Evolutionary conservation across 345 rosid genomes (phyloP).

Genomic region (Eutrema japonicum): DNA sequence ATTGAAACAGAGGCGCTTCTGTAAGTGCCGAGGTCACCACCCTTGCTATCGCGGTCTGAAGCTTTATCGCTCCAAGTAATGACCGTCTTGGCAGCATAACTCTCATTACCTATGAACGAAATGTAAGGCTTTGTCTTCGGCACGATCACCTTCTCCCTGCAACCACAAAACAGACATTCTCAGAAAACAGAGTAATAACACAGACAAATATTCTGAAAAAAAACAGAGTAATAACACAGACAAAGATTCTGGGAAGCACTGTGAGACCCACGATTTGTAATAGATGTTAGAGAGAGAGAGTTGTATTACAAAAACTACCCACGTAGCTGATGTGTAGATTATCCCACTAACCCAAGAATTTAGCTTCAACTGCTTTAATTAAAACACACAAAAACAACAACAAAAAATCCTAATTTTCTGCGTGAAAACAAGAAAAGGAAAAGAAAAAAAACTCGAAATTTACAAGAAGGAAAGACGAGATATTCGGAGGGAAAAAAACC

Average conservation of each 20-base stretch:
- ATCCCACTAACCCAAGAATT: constrained; percentile 51
- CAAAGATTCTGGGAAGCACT: background rate
- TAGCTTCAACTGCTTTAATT: constrained; percentile 43
- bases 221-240: constrained; percentile 28
- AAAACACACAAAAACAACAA: too few relatives aligned
- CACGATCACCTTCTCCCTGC: constrained; percentile 79
- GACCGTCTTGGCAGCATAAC: constrained; percentile 48
- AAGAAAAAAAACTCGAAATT: background rate
- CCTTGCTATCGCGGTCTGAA: constrained; percentile 59
- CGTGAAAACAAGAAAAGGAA: background rate
- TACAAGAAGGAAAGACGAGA: constrained; percentile 2
- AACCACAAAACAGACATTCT: constrained; percentile 15
- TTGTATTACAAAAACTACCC: constrained; percentile 42
- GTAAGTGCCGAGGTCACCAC: constrained; percentile 66
- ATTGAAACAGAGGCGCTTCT: constrained; percentile 75
- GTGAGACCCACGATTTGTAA: background rate
- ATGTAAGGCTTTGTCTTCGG: constrained; percentile 71
- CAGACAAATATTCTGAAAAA: background rate
- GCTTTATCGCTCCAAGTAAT: constrained; percentile 80
- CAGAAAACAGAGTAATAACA: background rate
- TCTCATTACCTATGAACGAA: constrained; percentile 72
- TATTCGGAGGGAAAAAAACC: background rate
- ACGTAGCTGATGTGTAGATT: constrained; percentile 43
- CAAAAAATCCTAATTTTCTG: background rate
- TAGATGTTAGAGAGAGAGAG: background rate